phyloP scores from a whole-genome alignment of 169 alveolate species.

The Theileria orientalis region DNA sequence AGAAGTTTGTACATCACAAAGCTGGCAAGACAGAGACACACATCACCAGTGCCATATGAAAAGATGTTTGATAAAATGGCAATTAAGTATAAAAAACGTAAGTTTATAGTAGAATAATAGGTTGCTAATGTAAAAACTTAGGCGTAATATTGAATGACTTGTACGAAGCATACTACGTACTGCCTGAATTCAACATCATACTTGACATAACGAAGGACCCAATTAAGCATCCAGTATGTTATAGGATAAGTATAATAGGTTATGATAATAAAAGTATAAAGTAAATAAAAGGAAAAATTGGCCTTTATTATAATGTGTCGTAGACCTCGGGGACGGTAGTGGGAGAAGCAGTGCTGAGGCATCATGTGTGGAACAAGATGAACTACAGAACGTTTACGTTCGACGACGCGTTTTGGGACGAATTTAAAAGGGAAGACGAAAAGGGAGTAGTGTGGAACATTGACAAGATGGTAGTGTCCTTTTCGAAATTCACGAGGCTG shows the following conservation, averaged over 20 bases:
- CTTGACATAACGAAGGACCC: slow-evolving; percentile 47
- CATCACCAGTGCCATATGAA: slow-evolving; percentile 35
- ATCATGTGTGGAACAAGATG: slow-evolving; percentile 41
- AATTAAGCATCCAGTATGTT: slow-evolving; percentile 30
- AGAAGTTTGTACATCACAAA: slow-evolving; percentile 30
- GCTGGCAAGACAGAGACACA: slow-evolving; percentile 36
- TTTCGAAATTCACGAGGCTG: slow-evolving; percentile 21
- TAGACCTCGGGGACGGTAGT: slow-evolving; percentile 50
- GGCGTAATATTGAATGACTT: slow-evolving; percentile 46
- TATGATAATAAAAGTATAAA: too few relatives aligned
- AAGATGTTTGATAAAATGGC: slow-evolving; percentile 39
- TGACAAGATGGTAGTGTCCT: slow-evolving; percentile 23
- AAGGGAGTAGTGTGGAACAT: slow-evolving; percentile 16
- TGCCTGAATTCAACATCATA: slow-evolving; percentile 42
- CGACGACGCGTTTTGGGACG: slow-evolving; percentile 4
- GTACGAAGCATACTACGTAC: slow-evolving; percentile 49
- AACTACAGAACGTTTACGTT: slow-evolving; percentile 29
- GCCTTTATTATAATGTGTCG: background rate
- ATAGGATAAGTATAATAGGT: too few relatives aligned
- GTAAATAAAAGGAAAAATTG: too few relatives aligned
- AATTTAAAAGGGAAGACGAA: slow-evolving; percentile 3
- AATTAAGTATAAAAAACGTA: slow-evolving; percentile 28
- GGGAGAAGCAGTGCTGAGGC: slow-evolving; percentile 55
- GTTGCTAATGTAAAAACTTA: background rate
- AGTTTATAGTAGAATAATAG: background rate